Percentiles rank a stretch among this genome's conserved stretches.
These are phyloP conservation scores for Magnaporthiopsis rhizophila DNA, from an alignment of 2,329 filamentous ascomycete species.

Conservation along the genomic window DNA sequence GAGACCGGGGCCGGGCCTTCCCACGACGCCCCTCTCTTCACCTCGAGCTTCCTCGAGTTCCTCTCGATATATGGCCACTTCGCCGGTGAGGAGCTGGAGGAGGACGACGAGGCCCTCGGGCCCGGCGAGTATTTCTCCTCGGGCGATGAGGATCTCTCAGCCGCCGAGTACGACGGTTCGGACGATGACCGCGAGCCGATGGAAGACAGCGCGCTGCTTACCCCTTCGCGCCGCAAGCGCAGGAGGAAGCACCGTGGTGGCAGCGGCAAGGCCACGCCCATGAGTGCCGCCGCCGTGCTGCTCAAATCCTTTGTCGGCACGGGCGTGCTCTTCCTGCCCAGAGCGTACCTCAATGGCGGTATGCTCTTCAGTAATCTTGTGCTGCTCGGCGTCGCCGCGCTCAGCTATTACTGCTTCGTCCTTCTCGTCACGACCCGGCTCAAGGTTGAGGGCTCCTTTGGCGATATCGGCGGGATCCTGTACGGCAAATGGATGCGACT, in stretches of 20 bases:
- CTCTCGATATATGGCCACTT: conserved; percentile 94
- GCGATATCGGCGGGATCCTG: conserved; percentile 87
- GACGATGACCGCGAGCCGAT: conserved; percentile 70
- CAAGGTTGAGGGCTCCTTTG: conserved; percentile 87
- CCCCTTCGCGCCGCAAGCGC: conserved; percentile 64
- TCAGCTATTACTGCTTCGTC: conserved; percentile 98
- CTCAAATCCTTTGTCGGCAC: conserved; percentile 98
- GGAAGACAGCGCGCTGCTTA: conserved; percentile 79
- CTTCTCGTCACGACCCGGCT: conserved; percentile 81
- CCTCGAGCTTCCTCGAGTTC: conserved; percentile 92
- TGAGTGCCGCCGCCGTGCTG: conserved; percentile 73
- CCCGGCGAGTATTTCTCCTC: conserved; percentile 91
- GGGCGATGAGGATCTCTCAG: conserved; percentile 48
- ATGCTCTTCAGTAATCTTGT: conserved; percentile 96
- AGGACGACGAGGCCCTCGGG: conserved; percentile 83
- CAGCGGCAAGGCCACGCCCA: conserved; percentile 68
- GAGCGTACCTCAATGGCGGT: conserved; percentile 90
- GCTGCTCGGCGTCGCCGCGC: conserved; percentile 70
- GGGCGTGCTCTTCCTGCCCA: conserved; percentile 84
- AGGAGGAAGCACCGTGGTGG: conserved; percentile 68
- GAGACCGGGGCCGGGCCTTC: conserved; percentile 3
- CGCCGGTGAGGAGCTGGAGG: conserved; percentile 90
- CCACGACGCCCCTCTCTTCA: conserved; percentile 52
- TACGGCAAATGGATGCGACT: conserved; percentile 87
- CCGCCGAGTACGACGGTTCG: conserved; percentile 36